Base-by-base conservation (phyloP, 805 yeast species). In the Komagataella pseudopastoris region DNA sequence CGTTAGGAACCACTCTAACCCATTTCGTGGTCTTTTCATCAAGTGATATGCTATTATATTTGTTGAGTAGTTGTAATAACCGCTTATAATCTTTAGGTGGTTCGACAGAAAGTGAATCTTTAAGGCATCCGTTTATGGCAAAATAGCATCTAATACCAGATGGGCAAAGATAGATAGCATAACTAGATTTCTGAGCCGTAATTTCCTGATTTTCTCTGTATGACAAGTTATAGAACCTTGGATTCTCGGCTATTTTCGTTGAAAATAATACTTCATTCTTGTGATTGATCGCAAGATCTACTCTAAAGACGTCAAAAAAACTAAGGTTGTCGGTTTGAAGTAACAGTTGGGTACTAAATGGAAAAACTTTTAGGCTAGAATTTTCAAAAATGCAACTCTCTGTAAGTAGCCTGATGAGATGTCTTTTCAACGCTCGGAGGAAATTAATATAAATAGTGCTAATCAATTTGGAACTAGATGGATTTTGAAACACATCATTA, bases 1-100 rank as follows among this genome's bases (percentile, higher is more conserved):
- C 61, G 56, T 83, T 80, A 2, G 93, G 93, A 3, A 82, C 72
- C 12, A 85, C 63, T 59, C 77, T 83, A 14, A 85, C 72, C 93
- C 91, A 85, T 45, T 68, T 63, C 16, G 23, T 44, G 43, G 56
- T 20, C 17, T 24, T 20, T 53, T 1, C 51, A 22, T 45, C 58
- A 51, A 52, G 56, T 45, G 30, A 55, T 14, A 57, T 65, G 54
- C 60, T 62, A 48, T 60, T 58, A 58, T 74, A 75, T 1, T 65
- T 63, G 5, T 61, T 55, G 6, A 77, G 53, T 1, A 76, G 66
- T 17, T 63, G 64, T 6, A 68, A 51, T 5, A 76, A 57, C 6
- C 62, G 60, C 10, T 62, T 64, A 3, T 67, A 63, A 56, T 76
- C 74, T 8, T 64, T 57, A 0, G 83, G 81, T 5, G 73, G 68